Conservation (phyloP, 306 rosid species). For the Castanopsis chinensis region DNA sequence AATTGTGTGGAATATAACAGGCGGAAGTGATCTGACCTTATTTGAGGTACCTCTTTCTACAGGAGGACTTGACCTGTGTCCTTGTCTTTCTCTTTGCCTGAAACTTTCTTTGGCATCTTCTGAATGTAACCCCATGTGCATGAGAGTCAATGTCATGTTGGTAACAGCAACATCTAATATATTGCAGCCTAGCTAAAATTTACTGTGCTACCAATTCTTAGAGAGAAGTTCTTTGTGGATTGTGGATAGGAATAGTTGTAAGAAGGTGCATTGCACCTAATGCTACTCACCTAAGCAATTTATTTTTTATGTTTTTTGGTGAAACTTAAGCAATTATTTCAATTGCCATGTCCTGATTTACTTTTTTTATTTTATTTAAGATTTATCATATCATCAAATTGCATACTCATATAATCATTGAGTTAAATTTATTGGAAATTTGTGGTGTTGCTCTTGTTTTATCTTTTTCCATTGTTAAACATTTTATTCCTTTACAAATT, state of each 20-base stretch:
- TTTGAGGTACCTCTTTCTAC: conserved; percentile 61
- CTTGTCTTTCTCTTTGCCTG: background rate
- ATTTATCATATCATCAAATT: background rate
- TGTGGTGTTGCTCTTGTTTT: background rate
- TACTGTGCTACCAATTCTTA: background rate
- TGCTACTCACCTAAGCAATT: background rate
- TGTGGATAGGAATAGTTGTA: background rate
- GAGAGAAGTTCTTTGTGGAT: background rate
- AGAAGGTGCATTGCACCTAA: background rate
- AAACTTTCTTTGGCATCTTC: background rate
- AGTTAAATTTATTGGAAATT: background rate
- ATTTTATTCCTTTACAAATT: conserved; percentile 23
- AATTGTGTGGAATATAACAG: conserved; percentile 99
- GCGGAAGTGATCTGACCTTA: conserved; percentile 94
- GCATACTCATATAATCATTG: background rate
- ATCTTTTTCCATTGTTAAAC: background rate
- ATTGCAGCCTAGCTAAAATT: background rate
- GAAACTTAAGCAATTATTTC: background rate
- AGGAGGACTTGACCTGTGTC: background rate
- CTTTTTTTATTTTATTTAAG: background rate
- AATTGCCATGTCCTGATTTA: background rate
- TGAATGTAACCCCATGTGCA: background rate
- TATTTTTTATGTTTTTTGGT: no score
- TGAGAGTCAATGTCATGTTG: background rate
- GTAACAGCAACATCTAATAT: background rate